Conservation (phyloP, 495 filamentous ascomycete species). For the Stereocaulon alpinum region DNA sequence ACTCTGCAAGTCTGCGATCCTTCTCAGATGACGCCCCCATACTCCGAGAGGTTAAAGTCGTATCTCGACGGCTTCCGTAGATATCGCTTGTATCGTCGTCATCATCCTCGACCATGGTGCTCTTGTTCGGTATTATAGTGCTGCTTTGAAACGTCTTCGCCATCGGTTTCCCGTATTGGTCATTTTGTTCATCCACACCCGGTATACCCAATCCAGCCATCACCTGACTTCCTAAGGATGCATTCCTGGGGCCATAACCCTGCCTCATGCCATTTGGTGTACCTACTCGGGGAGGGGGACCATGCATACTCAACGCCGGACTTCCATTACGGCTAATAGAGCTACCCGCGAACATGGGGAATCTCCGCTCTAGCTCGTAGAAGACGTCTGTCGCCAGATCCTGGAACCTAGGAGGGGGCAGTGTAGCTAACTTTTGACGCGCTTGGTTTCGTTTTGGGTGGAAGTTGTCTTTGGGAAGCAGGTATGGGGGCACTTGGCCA, state of each 20-base stretch:
- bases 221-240: constrained; percentile 34
- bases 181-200: constrained; percentile 32
- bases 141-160: constrained; percentile 92
- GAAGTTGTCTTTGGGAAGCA: constrained; percentile 75
- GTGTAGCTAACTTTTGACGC: constrained; percentile 80
- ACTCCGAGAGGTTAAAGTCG: constrained; percentile 36
- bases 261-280: constrained; percentile 44
- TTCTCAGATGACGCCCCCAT: constrained; percentile 37
- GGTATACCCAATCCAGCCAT: constrained; percentile 30
- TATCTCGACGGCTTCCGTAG: constrained; percentile 54
- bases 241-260: constrained; percentile 27
- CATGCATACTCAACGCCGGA: constrained; percentile 45
- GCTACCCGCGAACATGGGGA: constrained; percentile 63
- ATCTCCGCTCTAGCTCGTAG: constrained; percentile 82
- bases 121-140: constrained; percentile 93
- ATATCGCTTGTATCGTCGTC: constrained; percentile 57
- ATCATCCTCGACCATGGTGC: constrained; percentile 92
- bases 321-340: constrained; percentile 62
- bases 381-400: constrained; percentile 94
- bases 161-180: constrained; percentile 51
- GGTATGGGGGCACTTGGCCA: constrained; percentile 48
- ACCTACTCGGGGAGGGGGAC: constrained; percentile 42
- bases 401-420: constrained; percentile 72
- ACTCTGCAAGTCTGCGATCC: constrained; percentile 65
- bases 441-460: constrained; percentile 97